Conservation (phyloP, 106 monocot species). For the Dioscorea dumetorum region DNA sequence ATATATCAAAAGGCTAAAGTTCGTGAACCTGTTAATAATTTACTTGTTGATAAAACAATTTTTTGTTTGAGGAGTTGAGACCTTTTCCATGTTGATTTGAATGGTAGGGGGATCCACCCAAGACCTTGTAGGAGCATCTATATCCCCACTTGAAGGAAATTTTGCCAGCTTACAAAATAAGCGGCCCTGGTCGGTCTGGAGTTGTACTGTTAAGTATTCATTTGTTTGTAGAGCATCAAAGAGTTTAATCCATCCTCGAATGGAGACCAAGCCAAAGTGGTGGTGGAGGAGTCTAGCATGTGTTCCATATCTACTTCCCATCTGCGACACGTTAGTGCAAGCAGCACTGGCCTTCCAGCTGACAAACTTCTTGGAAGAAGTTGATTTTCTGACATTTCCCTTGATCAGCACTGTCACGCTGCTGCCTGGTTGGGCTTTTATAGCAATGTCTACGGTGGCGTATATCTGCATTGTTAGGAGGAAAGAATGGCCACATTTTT, state of each 20-base stretch:
- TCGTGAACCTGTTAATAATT: too few species aligned
- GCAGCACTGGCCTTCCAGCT: background rate
- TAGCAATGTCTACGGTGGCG: background rate
- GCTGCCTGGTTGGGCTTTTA: slow-evolving; percentile 4
- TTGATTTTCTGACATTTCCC: slow-evolving; percentile 1
- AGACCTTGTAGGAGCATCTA: background rate
- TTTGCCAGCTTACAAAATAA: too few species aligned
- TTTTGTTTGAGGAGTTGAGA: too few species aligned
- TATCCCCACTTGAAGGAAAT: background rate
- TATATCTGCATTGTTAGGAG: slow-evolving; percentile 4
- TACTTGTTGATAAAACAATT: too few species aligned
- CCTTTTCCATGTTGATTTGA: background rate
- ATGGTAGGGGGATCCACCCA: background rate
- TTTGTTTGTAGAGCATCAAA: slow-evolving; percentile 1
- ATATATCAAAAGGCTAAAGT: too few species aligned
- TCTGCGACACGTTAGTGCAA: background rate
- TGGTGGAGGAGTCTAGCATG: slow-evolving; percentile 14
- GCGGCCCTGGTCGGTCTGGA: too few species aligned
- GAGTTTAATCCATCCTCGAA: background rate
- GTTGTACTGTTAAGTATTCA: background rate
- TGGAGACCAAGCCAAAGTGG: slow-evolving; percentile 1
- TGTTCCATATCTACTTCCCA: slow-evolving; percentile 1
- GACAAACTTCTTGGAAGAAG: background rate
- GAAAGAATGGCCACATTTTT: slow-evolving; percentile 10
- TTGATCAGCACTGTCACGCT: slow-evolving; percentile 1